Evolutionary conservation across 805 yeast genomes (phyloP).

Genomic region (Monosporozyma aerobia): DNA sequence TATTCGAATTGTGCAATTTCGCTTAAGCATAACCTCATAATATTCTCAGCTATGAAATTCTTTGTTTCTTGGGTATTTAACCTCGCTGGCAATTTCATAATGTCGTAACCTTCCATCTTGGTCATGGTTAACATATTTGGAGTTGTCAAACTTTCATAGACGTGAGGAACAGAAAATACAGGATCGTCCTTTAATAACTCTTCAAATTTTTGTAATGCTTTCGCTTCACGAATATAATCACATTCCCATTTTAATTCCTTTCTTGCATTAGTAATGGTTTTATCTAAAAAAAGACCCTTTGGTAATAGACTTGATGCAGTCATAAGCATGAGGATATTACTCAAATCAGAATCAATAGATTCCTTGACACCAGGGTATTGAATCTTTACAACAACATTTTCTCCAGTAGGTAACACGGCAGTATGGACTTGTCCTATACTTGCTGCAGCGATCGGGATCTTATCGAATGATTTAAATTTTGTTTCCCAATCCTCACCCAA

Average conservation of each 20-base stretch:
- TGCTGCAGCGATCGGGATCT: conserved; percentile 91
- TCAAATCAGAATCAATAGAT: conserved; percentile 89
- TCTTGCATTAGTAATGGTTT: conserved; percentile 87
- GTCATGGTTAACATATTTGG: conserved; percentile 86
- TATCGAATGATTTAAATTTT: conserved; percentile 67
- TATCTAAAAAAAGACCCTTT: conserved; percentile 83
- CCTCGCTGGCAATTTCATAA: conserved; percentile 63
- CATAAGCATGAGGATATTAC: conserved; percentile 68
- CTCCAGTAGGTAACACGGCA: conserved; percentile 59
- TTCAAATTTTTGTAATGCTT: conserved; percentile 57
- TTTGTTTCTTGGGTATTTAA: conserved; percentile 47
- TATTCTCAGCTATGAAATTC: conserved; percentile 73
- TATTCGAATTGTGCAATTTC: conserved; percentile 79
- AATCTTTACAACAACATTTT: conserved; percentile 83
- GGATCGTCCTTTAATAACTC: conserved; percentile 50
- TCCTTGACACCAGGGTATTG: conserved; percentile 96
- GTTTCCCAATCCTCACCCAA: conserved; percentile 72
- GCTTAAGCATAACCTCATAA: conserved; percentile 76
- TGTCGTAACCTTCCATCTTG: conserved; percentile 72
- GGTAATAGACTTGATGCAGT: conserved; percentile 85
- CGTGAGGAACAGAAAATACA: conserved; percentile 72
- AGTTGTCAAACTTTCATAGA: conserved; percentile 68
- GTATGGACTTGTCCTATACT: conserved; percentile 94
- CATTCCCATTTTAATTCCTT: conserved; percentile 95
- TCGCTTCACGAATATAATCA: conserved; percentile 86